Evolutionary conservation across 164 flowering plant genomes (phyloP), one percentile per base, ranked within the genome.

Genomic region (grape (Vitis vinifera)): DNA sequence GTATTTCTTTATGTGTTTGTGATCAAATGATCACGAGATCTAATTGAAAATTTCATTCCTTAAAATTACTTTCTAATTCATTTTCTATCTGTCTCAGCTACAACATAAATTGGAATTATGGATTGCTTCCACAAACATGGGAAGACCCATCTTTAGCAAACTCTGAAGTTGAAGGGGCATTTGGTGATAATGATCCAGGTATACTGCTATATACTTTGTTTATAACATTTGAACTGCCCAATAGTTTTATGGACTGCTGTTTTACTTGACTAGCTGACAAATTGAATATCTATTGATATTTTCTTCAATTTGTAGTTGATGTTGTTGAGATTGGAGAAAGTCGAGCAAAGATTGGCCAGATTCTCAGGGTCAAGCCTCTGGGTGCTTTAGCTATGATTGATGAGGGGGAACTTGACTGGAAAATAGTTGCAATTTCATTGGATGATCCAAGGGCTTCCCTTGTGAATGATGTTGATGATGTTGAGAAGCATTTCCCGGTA

Each of bases 351-450:
- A 88, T 89, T 68, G 99, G 99, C 30, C 82, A 96, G 75, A 71
- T 96, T 75, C 78, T 93, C 56, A 89, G 78, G 79, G 92, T 96
- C 30, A 96, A 96, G 81, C 98, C 99, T 12, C 73, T 96, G 71
- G 98, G 80, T 75, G 98, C 95, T 62, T 78, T 96, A 59, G 99
- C 99, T 19, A 93, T 96, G 99, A 91, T 96, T 74, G 99, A 96
- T 80, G 98, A 93, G 63, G 99, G 98, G 11, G 99, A 96, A 70
- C 95, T 96, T 73, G 99, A 96, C 85, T 96, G 99, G 98, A 96
- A 96, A 82, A 91, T 96, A n/a, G 80, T 96, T 75, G 98, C 98
- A 14, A 90, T 96, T 73, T 93, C 99, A 14, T 75, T 93, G 80
- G 98, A 96, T 76, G 99, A 96, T 78, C 99, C 97, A 56, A 92